Evolutionary conservation across 768 basidiomycete species (phyloP).

Genomic region (Trametes cingulata): DNA sequence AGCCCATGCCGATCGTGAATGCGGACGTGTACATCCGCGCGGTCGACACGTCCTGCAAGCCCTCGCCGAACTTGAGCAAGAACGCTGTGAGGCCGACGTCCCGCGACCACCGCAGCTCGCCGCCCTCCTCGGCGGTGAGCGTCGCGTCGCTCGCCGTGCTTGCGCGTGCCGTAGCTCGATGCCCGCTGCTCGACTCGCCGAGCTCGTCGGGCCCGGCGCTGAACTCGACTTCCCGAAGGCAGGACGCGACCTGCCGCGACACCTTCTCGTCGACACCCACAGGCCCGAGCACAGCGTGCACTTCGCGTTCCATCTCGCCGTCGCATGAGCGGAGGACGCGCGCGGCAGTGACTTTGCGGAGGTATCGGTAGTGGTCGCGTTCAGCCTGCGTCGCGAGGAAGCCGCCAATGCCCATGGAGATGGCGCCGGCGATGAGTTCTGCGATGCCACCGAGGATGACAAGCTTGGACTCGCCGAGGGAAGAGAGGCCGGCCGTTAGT

Average conservation of each 20-base stretch:
- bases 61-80: slow-evolving; percentile 94
- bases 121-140: slow-evolving; percentile 44
- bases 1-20: slow-evolving; percentile 93
- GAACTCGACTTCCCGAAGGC: slow-evolving; percentile 67
- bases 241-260: slow-evolving; percentile 75
- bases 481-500: slow-evolving; percentile 83
- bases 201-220: slow-evolving; percentile 27
- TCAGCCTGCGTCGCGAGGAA: slow-evolving; percentile 98
- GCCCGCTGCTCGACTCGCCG: slow-evolving; percentile 3
- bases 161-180: background rate
- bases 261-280: slow-evolving; percentile 86
- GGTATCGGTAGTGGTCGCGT: slow-evolving; percentile 90
- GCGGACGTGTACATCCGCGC: slow-evolving; percentile 86
- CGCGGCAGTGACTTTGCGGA: slow-evolving; percentile 67
- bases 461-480: slow-evolving; percentile 85
- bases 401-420: slow-evolving; percentile 98
- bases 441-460: slow-evolving; percentile 94
- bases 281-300: slow-evolving; percentile 82
- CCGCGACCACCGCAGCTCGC: slow-evolving; percentile 60
- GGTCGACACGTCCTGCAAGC: slow-evolving; percentile 88
- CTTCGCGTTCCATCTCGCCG: slow-evolving; percentile 96
- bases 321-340: slow-evolving; percentile 88
- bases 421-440: slow-evolving; percentile 94
- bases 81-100: slow-evolving; percentile 91
- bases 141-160: slow-evolving; percentile 41